Evolutionary conservation across 495 filamentous ascomycete genomes (phyloP), one percentile per base, ranked within the genome.

Genomic region (Neurospora sp.): DNA sequence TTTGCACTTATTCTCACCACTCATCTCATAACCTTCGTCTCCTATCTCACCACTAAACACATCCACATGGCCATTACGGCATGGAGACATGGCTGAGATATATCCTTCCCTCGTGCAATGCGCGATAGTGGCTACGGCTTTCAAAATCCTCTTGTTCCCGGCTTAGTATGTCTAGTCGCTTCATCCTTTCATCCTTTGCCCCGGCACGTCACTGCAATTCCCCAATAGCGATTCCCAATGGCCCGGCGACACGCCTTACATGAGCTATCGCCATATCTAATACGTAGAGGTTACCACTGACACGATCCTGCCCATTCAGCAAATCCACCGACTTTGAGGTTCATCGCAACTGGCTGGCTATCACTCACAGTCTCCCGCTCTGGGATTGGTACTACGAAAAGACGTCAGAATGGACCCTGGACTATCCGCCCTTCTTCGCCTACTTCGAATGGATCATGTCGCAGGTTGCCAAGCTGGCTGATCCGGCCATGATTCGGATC

Each of bases 291-390:
- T 70, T 59, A 35, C 1, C 23, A 35, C 54, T 66, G 54, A 66
- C 54, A 35, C 54, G 27, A 37, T 31, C 46, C 10, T 74, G 39
- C 75, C 72, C 37, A 12, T 23, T 20, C 78, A 98, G 96, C 85
- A 98, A 96, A 85, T 98, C 96, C n/a, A 98, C 95, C 74, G 96
- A 99, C 80, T 99, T 98, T 77, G 96, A 98, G 80, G 96, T 98
- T 71, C 96, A 98, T 82, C 91, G 96, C 71, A 98, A 98, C 83
- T 99, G 96, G 96, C 88, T 99, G 39, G 95, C 96, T 72, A 92
- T 97, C 72, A 97, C 96, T 3, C 87, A 96, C 83, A 97, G 92
- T 37, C 85, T 97, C 40, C 93, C 96, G 1, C 85, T 94, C 42
- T 88, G 92, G 84, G 87, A 96, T 78, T 99, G 95, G 95, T 98